Conservation (phyloP, 2,329 filamentous ascomycete species). For the Tolypocladium pustulatum region DNA sequence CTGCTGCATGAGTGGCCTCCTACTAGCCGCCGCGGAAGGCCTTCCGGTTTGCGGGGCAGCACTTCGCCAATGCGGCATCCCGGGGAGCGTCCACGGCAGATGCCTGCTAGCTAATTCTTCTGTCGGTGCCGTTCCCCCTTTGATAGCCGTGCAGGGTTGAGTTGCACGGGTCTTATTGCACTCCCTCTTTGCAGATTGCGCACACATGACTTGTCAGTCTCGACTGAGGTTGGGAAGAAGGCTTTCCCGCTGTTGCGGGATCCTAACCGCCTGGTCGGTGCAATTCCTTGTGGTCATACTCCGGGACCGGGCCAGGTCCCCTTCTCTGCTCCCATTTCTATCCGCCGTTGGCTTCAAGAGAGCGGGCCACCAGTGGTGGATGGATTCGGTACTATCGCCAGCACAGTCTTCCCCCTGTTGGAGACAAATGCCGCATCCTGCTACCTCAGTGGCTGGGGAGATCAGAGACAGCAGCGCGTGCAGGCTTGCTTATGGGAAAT, state of each 20-base stretch:
- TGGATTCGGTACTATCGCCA: not conserved
- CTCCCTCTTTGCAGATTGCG: not conserved
- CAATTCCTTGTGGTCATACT: not conserved
- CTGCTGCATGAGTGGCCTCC: not conserved
- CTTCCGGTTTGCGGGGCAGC: constrained; percentile 5
- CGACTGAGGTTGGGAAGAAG: not conserved
- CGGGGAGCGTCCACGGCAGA: not conserved
- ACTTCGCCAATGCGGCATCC: not conserved
- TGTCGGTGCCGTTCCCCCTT: not conserved
- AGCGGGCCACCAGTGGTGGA: not conserved
- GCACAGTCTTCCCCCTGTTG: not conserved
- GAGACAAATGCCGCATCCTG: not conserved
- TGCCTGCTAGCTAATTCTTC: not conserved
- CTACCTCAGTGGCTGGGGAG: not conserved
- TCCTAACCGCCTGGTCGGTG: not conserved
- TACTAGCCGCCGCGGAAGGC: constrained; percentile 3
- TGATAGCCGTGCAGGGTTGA: not conserved
- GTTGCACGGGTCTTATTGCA: not conserved
- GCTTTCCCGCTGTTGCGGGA: not conserved
- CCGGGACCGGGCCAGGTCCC: not conserved
- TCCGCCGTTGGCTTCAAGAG: not conserved
- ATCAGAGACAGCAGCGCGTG: not conserved
- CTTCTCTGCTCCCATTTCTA: not conserved
- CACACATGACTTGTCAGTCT: not conserved
- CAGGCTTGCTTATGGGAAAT: not conserved